Base-by-base conservation (phyloP, 805 yeast genomes). In the Spathaspora arborariae region DNA sequence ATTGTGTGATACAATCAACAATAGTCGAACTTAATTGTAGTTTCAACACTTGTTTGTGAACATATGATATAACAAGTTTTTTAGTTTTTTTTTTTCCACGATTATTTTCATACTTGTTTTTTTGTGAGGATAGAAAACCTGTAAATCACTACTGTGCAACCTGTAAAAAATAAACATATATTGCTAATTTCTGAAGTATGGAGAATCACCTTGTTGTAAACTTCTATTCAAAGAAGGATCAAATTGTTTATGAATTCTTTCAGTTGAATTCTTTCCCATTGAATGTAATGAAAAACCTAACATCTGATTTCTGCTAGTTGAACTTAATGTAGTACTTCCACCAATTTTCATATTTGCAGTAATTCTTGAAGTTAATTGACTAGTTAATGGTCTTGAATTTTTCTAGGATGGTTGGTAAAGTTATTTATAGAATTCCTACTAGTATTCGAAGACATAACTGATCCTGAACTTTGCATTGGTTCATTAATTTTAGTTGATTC, bases 341-440 rank as follows among this genome's bases (percentile, higher is more conserved):
- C 45, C 45, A 8, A 43, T 20, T 36, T 39, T 45, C 45, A 49
- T 49, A 36, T 49, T 47, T 20, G 52, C 41, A 16, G 48, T 34
- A 7, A 49, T 49, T 19, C 47, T 30, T 7, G 52, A 49, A 13
- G 52, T 46, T 19, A 49, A 41, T 20, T 45, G 44, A 15, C 18
- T 41, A 24, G 49, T 42, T 34, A 37, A 37, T 5, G 26, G 21
- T 37, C 40, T 30, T 30, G 35, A 30, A 15, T 30, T 30, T 30
- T 30, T 3, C 18, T 15, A n/a, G 15, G 18, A 30, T 30, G 11
- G n/a, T 30, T 10, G 6, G n/a, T 4, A 10, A 30, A 30, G n/a
- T 13, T 30, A 30, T 15, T 30, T 30, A 3, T 9, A 10, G 35
- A 30, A 30, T 13, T 15, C 8, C 35, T 30, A 30, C 35, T 30